Evolutionary conservation across 179 eudicot species (phyloP), one percentile per base, ranked within the genome.

Genomic region (Gypsophila paniculata): DNA sequence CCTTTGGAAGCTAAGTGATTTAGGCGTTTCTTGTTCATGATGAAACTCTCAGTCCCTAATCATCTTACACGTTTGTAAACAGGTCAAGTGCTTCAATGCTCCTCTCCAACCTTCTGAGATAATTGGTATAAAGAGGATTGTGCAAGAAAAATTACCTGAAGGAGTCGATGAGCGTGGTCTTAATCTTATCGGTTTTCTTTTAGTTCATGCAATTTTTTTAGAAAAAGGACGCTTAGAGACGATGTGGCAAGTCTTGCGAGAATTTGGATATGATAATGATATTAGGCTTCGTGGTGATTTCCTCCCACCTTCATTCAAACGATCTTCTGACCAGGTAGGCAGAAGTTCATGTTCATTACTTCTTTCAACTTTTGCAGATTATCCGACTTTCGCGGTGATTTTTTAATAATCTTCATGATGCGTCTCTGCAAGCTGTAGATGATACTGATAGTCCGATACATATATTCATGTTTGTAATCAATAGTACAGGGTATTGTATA

Each of bases 151-250:
- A 76, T 69, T 94, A 76, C 85, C 86, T 66, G 92, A 89, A 82
- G 99, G 99, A 69, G 99, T 94, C 57, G 84, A 84, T 77, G 89
- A 82, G 2, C 85, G 73, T 61, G 99, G 99, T 29, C 97, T 94
- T 76, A 94, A 97, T 66, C 83, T 94, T 84, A 81, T 89, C 12
- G 99, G 99, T 10, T 94, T 94, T 76, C 82, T 91, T 25, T 91
- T 86, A 77, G 90, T 91, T 34, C 99, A 94, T 80, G 97, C 96
- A 60, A 87, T 94, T 60, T 91, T 94, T 74, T 91, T 94, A 46
- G 97, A 91, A 73, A 94, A 94, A 75, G 99, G 99, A 15, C 94
- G 99, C 26, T 62, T 91, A 39, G 99, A 94, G 85, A 91, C 96
- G 80, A 89, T 97, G 26, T 94, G 99, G 99, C 88, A 96, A 29